phyloP scores from a whole-genome alignment of 805 yeast species.

The Lachancea kluyveri region DNA sequence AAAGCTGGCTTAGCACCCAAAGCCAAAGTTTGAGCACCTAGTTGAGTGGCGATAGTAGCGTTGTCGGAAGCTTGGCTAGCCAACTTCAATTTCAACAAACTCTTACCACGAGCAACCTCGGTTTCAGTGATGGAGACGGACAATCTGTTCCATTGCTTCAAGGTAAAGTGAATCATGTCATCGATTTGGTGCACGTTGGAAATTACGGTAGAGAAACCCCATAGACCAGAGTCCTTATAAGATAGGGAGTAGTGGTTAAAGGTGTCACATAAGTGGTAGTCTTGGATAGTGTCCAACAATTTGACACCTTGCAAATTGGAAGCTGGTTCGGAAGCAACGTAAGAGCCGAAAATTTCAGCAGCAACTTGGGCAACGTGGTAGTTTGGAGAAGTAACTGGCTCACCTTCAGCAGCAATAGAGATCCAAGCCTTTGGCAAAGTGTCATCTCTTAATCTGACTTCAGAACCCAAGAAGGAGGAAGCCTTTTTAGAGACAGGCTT shows the following conservation, averaged over 20 bases:
- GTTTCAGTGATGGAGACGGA: conserved; percentile 67
- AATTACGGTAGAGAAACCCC: conserved; percentile 72
- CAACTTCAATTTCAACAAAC: conserved; percentile 57
- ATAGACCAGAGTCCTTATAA: conserved; percentile 73
- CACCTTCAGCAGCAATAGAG: conserved; percentile 71
- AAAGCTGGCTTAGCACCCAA: conserved; percentile 57
- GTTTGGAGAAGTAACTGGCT: conserved; percentile 54
- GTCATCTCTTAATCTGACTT: conserved; percentile 83
- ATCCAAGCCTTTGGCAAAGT: conserved; percentile 76
- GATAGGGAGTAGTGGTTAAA: conserved; percentile 67
- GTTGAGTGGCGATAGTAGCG: conserved; percentile 44
- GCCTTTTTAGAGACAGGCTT: conserved; percentile 46
- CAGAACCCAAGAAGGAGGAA: conserved; percentile 76
- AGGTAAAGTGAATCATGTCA: conserved; percentile 72
- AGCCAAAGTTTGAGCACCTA: conserved; percentile 55
- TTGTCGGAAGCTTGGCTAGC: conserved; percentile 45
- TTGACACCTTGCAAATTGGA: conserved; percentile 60
- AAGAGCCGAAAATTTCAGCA: conserved; percentile 53
- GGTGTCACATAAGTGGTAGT: conserved; percentile 66
- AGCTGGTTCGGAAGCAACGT: conserved; percentile 47
- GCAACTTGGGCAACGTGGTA: conserved; percentile 71
- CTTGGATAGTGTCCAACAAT: conserved; percentile 61
- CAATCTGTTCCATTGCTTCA: conserved; percentile 85
- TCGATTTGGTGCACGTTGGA: conserved; percentile 56
- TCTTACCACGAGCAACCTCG: conserved; percentile 75